Conservation (phyloP, 176 grass and related monocot species). For the Echinochloa phyllopogon region DNA sequence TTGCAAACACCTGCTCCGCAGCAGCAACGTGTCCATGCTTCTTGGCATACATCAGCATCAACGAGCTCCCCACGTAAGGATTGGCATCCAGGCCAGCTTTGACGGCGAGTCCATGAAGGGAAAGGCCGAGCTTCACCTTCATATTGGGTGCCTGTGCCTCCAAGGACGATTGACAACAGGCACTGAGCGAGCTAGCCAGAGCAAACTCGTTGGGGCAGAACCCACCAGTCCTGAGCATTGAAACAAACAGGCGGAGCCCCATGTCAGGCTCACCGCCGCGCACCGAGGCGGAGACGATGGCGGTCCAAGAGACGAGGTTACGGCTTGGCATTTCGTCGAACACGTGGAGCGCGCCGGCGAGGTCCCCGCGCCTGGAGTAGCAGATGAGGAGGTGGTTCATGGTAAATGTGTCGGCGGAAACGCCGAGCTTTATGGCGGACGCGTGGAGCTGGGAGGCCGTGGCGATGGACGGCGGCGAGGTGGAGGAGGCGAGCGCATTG, state of each 20-base stretch:
- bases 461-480: neutral
- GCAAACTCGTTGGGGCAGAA: constrained; percentile 60
- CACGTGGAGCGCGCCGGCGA: constrained; percentile 11
- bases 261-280: constrained; percentile 21
- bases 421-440: too few relatives aligned
- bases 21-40: constrained; percentile 24
- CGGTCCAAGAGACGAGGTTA: constrained; percentile 67
- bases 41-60: constrained; percentile 59
- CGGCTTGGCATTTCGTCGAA: constrained; percentile 56
- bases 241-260: constrained; percentile 21
- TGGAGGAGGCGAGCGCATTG: too few relatives aligned
- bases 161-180: neutral
- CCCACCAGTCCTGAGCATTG: constrained; percentile 46
- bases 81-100: constrained; percentile 42
- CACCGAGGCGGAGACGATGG: constrained; percentile 45
- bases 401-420: too few relatives aligned
- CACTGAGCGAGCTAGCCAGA: constrained; percentile 33
- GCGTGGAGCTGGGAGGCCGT: neutral
- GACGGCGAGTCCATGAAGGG: constrained; percentile 47
- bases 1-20: constrained; percentile 37
- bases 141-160: neutral
- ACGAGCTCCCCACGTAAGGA: constrained; percentile 45
- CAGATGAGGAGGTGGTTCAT: constrained; percentile 46
- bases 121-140: constrained; percentile 27
- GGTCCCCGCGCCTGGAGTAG: constrained; percentile 27